These are phyloP conservation scores for Trichoderma polysporum DNA, from an alignment of 2,329 filamentous ascomycete genomes.

Conservation along the genomic window DNA sequence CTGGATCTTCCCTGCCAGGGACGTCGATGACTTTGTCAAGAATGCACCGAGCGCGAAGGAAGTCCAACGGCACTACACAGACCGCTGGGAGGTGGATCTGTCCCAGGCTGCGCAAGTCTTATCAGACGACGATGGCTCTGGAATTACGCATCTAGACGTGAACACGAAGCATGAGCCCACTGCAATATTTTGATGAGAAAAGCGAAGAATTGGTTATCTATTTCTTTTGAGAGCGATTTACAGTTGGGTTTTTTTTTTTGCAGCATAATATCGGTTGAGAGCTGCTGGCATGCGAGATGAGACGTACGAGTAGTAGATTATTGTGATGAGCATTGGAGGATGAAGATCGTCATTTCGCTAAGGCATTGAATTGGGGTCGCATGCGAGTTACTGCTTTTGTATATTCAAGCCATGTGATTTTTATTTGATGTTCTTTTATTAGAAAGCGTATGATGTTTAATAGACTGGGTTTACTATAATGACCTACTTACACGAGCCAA, in stretches of 20 bases:
- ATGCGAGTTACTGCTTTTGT: neutral
- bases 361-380: neutral
- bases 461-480: neutral
- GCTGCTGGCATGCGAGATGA: neutral
- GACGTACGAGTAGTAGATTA: neutral
- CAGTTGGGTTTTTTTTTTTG: neutral
- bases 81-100: conserved; percentile 35
- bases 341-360: neutral
- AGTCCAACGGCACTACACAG: conserved; percentile 31
- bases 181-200: neutral
- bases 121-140: conserved; percentile 21
- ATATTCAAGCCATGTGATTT: neutral
- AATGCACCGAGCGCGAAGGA: conserved; percentile 26
- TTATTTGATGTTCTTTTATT: neutral
- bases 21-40: conserved; percentile 33
- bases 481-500: neutral
- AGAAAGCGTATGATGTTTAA: neutral
- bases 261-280: neutral
- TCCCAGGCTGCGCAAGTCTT: conserved; percentile 16
- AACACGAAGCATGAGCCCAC: neutral
- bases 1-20: conserved; percentile 29
- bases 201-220: neutral
- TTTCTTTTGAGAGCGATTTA: neutral
- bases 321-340: neutral
- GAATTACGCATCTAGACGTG: conserved; percentile 10